Percentiles rank a stretch among this genome's conserved stretches.
Conservation (phyloP, 257 asterid genomes). For the Nicotiana knightiana region DNA sequence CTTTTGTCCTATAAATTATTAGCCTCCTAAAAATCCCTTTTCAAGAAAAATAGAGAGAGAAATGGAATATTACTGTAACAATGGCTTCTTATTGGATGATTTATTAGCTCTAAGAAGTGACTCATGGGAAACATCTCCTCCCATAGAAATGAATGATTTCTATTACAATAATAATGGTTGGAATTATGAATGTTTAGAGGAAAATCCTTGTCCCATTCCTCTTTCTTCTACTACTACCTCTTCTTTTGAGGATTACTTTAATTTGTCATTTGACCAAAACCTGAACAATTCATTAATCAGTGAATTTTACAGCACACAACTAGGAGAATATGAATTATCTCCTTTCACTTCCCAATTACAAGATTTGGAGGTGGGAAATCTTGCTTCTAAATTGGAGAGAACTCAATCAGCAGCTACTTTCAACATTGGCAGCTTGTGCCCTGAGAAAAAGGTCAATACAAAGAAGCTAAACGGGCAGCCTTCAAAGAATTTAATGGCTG, state of each 20-base stretch:
- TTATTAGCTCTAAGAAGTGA: conserved; percentile 36
- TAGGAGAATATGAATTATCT: conserved; percentile 24
- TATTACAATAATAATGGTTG: conserved; percentile 3
- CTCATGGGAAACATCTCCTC: conserved; percentile 8
- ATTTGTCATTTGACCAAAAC: conserved; percentile 19
- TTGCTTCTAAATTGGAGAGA: conserved; percentile 23
- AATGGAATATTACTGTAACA: conserved; percentile 43
- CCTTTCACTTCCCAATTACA: conserved; percentile 24
- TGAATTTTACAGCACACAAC: conserved; percentile 12
- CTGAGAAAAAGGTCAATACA: conserved; percentile 20
- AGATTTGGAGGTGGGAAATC: conserved; percentile 19
- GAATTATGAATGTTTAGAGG: background rate
- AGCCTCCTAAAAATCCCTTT: background rate
- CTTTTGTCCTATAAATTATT: background rate
- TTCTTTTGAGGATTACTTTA: conserved; percentile 17
- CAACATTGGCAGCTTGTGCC: conserved; percentile 16
- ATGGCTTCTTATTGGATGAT: conserved; percentile 41
- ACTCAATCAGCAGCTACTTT: conserved; percentile 15
- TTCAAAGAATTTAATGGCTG: conserved; percentile 83
- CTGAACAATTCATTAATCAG: background rate
- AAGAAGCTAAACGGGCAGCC: conserved; percentile 54
- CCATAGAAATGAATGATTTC: conserved; percentile 16
- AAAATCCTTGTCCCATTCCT: background rate
- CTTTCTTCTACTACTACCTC: background rate
- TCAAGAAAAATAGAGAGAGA: conserved; percentile 10